Conservation (phyloP, 148 eudicot species). For the Arbutus unedo region DNA sequence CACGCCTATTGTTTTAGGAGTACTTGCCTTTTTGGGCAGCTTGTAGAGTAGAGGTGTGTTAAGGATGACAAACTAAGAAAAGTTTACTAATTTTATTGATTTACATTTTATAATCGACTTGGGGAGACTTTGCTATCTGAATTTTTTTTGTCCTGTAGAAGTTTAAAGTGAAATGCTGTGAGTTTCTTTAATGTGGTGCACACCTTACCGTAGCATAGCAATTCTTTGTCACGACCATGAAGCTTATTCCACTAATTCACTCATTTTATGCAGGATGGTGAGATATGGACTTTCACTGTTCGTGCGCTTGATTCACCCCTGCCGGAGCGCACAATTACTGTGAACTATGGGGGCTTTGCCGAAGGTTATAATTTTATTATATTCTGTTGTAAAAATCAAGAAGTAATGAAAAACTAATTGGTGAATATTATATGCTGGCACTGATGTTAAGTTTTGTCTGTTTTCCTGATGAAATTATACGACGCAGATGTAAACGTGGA, state of each 20-base stretch:
- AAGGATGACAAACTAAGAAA: not conserved
- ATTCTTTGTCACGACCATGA: slow-evolving; percentile 8
- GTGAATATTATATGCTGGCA: not conserved
- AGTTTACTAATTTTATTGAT: not conserved
- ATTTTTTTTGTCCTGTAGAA: not conserved
- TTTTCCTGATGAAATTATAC: slow-evolving; percentile 11
- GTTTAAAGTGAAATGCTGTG: not conserved
- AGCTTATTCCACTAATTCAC: slow-evolving; percentile 3
- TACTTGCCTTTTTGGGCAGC: not conserved
- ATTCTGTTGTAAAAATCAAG: not conserved
- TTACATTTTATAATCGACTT: not conserved
- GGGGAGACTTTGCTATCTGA: not conserved
- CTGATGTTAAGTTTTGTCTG: not conserved
- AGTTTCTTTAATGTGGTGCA: not conserved
- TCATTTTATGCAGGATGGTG: slow-evolving; percentile 75
- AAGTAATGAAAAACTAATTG: not conserved
- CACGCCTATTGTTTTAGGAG: too few species aligned
- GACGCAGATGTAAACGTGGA: slow-evolving; percentile 74
- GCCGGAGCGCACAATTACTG: slow-evolving; percentile 78
- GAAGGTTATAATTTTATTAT: slow-evolving; percentile 49
- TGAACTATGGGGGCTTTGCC: slow-evolving; percentile 94
- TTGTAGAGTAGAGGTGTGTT: not conserved
- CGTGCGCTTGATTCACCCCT: slow-evolving; percentile 69
- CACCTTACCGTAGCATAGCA: not conserved
- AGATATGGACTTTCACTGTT: slow-evolving; percentile 90